A percentile compares a stretch with the other conserved stretches of the same genome.
Evolutionary conservation across 768 basidiomycete species (phyloP).

Genomic region (Lactifluus volemus): DNA sequence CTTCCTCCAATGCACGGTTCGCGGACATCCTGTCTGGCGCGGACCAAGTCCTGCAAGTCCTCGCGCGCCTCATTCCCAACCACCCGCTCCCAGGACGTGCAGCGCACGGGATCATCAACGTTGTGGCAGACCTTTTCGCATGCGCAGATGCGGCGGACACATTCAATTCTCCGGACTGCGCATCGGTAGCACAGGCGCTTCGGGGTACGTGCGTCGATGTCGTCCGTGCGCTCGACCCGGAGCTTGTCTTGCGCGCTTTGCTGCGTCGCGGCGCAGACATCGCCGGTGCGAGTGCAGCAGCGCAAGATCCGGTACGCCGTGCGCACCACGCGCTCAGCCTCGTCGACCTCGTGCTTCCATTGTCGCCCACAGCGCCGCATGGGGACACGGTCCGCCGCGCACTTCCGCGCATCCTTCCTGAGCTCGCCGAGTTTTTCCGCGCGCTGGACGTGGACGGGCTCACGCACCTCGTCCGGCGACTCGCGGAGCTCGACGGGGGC

Average conservation of each 20-base stretch:
- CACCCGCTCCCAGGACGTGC: conserved; percentile 46
- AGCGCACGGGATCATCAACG: conserved; percentile 35
- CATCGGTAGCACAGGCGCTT: conserved; percentile 35
- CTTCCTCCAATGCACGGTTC: conserved; percentile 31
- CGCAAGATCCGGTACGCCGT: conserved; percentile 50
- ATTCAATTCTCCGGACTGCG: conserved; percentile 32
- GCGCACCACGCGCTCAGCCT: conserved; percentile 48
- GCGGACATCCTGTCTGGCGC: conserved; percentile 48
- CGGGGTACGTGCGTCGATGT: conserved; percentile 46
- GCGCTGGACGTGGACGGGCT: conserved; percentile 44
- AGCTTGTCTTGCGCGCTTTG: conserved; percentile 47
- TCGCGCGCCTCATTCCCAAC: conserved; percentile 36
- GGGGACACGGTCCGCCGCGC: conserved; percentile 41
- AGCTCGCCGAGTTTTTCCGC: conserved; percentile 48
- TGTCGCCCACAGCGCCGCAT: conserved; percentile 9
- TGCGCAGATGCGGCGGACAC: conserved; percentile 41
- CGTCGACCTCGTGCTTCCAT: conserved; percentile 49
- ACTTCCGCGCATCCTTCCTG: conserved; percentile 47
- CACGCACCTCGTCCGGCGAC: conserved; percentile 42
- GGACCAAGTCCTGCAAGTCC: conserved; percentile 44
- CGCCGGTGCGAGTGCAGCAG: conserved; percentile 17
- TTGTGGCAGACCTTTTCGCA: conserved; percentile 46
- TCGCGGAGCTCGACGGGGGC: conserved; percentile 50
- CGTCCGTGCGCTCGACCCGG: conserved; percentile 37
- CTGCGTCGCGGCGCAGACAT: conserved; percentile 39